Percentiles rank a stretch among this genome's conserved stretches.
phyloP scores from a whole-genome alignment of 495 filamentous ascomycete genomes.

The Penicillium waksmanii region DNA sequence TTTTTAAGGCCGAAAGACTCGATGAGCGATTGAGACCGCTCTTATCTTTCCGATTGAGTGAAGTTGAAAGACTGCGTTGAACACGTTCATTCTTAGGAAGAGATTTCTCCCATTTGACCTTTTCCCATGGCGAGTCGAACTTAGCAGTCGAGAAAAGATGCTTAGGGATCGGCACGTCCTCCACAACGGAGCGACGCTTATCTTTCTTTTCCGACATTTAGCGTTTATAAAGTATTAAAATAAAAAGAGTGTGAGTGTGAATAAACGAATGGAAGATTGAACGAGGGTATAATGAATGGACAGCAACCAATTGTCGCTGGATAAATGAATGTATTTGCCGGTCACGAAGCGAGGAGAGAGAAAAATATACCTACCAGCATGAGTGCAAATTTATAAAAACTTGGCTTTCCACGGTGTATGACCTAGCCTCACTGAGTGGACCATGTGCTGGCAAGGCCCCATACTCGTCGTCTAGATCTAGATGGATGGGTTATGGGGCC shows the following conservation, averaged over 20 bases:
- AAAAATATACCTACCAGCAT: background rate
- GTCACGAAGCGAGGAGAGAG: background rate
- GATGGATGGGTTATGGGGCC: background rate
- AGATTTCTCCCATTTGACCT: constrained; percentile 27
- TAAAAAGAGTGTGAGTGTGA: background rate
- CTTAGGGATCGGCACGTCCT: constrained; percentile 28
- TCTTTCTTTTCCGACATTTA: constrained; percentile 18
- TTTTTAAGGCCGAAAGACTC: constrained; percentile 23
- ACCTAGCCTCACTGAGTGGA: background rate
- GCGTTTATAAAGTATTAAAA: constrained; percentile 9
- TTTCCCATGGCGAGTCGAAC: constrained; percentile 30
- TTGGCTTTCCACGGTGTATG: background rate
- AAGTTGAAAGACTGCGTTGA: constrained; percentile 7
- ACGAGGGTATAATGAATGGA: constrained; percentile 15
- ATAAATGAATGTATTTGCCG: constrained; percentile 1
- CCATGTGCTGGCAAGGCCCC: constrained; percentile 2
- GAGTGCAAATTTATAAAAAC: constrained; percentile 5
- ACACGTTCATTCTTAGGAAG: constrained; percentile 27
- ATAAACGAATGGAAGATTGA: constrained; percentile 7
- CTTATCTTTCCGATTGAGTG: constrained; percentile 3
- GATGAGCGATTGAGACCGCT: constrained; percentile 18
- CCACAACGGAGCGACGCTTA: constrained; percentile 21
- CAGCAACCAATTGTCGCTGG: constrained; percentile 1
- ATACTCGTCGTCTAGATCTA: background rate
- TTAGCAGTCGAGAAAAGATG: constrained; percentile 28